Percentiles rank a stretch among this genome's conserved stretches.
Conservation (phyloP, 768 basidiomycete genomes). For the Exsudoporus frostii region DNA sequence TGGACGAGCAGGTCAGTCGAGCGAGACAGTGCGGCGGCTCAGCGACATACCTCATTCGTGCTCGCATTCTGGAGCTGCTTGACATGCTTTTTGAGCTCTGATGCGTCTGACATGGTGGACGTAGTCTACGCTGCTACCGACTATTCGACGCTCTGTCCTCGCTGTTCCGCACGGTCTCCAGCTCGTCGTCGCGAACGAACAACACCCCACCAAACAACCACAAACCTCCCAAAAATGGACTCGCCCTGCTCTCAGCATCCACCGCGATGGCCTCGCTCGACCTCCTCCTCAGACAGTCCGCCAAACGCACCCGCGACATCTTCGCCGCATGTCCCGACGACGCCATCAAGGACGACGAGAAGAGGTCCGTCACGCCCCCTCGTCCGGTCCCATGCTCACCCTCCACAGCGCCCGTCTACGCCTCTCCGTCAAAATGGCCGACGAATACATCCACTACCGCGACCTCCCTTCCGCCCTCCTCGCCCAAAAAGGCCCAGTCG, state of each 20-base stretch:
- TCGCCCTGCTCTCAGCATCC: too few relatives aligned
- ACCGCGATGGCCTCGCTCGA: conserved; percentile 39
- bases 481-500: conserved; percentile 77
- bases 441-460: conserved; percentile 87
- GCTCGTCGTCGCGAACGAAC: background rate
- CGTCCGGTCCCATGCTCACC: background rate
- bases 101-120: conserved; percentile 33
- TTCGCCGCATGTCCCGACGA: conserved; percentile 68
- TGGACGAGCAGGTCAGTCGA: conserved; percentile 24
- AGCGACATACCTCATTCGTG: conserved; percentile 51
- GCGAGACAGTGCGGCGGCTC: background rate
- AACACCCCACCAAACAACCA: conserved; percentile 18
- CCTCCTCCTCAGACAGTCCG: conserved; percentile 56
- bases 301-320: conserved; percentile 70
- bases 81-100: conserved; percentile 76
- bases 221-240: conserved; percentile 18
- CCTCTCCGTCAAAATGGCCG: conserved; percentile 79
- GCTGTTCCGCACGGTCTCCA: background rate
- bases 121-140: conserved; percentile 23
- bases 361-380: conserved; percentile 48
- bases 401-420: conserved; percentile 55
- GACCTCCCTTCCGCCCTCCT: conserved; percentile 78
- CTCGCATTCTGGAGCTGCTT: conserved; percentile 71
- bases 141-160: background rate
- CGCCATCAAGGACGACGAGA: conserved; percentile 60